phyloP scores from a whole-genome alignment of 768 basidiomycete genomes.

The Xerocomellus chrysenteron region DNA sequence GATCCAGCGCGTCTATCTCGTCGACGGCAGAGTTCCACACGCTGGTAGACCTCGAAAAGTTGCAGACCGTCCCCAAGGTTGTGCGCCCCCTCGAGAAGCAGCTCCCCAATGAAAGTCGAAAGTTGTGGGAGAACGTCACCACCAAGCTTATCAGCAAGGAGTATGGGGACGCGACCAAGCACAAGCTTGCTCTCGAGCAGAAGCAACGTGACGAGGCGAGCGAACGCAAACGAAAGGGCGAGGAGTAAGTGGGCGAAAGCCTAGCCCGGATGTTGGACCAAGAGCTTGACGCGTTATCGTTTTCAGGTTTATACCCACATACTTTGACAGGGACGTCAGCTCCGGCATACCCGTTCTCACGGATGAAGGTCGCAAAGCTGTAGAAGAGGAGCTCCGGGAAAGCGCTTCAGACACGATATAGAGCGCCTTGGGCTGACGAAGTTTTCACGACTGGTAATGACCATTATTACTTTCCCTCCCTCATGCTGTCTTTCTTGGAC shows the following conservation, averaged over 20 bases:
- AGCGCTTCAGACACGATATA: conserved; percentile 12
- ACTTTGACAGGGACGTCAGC: conserved; percentile 70
- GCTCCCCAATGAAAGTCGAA: conserved; percentile 75
- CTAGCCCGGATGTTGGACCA: neutral
- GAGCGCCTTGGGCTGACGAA: neutral
- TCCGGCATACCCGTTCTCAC: conserved; percentile 71
- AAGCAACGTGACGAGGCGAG: conserved; percentile 86
- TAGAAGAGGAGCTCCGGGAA: conserved; percentile 66
- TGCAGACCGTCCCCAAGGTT: conserved; percentile 75
- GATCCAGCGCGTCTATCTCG: conserved; percentile 47
- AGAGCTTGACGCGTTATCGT: neutral
- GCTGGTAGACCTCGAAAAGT: conserved; percentile 72
- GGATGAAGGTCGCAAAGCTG: conserved; percentile 61
- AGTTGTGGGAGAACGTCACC: conserved; percentile 87
- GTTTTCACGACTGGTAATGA: conserved; percentile 13
- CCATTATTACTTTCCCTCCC: neutral
- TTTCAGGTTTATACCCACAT: conserved; percentile 65
- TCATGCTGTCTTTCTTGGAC: conserved; percentile 12
- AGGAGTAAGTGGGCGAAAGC: conserved; percentile 55
- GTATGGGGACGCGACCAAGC: conserved; percentile 85
- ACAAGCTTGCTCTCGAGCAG: conserved; percentile 93
- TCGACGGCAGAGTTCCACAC: conserved; percentile 53
- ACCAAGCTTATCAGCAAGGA: conserved; percentile 74
- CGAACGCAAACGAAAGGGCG: conserved; percentile 78
- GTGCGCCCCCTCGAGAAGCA: conserved; percentile 85